Base-by-base conservation (phyloP, 441 rosid genomes). In the Gossypium trilobum region DNA sequence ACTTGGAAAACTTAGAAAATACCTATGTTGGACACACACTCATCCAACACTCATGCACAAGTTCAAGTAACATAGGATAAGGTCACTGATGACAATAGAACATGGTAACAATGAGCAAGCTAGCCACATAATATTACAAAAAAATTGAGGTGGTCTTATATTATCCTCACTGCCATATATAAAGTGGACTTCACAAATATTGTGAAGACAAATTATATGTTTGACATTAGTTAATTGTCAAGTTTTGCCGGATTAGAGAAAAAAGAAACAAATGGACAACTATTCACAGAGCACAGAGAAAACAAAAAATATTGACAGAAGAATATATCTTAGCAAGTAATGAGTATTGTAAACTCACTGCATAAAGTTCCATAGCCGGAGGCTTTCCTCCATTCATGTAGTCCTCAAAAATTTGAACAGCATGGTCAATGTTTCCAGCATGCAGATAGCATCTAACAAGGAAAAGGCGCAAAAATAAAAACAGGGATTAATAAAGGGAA, bases 361-460 rank as follows among this genome's bases (percentile, higher is more conserved):
- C 80, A 75, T 83, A 94, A 65, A 92, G 82, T 74, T 90, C 99
- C 6, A 80, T 33, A 2, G 62, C 51, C 19, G 86, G 84, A 64
- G 74, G 57, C 82, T 71, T 92, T 77, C 82, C 86, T 62, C 89
- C 76, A 20, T 54, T 83, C 82, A 88, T 71, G 85, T 82, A 78
- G 22, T 89, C 90, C 75, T 85, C 85, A 82, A 88, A 89, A 60
- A 51, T 29, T 85, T 80, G 79, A 79, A 79, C 83, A 85, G 89
- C 99, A 31, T 74, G 85, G 71, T 89, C 87, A 16, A 92, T 75
- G 78, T 92, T 89, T 74, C 94, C 89, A 59, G 89, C 74, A 56
- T 72, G 84, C 67, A 90, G 80, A 81, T 94, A 88, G 84, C 99
- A 94, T 87, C 99, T 94, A 63, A 63, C 9, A 17, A 63, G 59